A percentile compares a stretch with the other conserved stretches of the same genome.
Evolutionary conservation across 352 stramenopile species (phyloP).

Genomic region (Globisporangium echinulatum): DNA sequence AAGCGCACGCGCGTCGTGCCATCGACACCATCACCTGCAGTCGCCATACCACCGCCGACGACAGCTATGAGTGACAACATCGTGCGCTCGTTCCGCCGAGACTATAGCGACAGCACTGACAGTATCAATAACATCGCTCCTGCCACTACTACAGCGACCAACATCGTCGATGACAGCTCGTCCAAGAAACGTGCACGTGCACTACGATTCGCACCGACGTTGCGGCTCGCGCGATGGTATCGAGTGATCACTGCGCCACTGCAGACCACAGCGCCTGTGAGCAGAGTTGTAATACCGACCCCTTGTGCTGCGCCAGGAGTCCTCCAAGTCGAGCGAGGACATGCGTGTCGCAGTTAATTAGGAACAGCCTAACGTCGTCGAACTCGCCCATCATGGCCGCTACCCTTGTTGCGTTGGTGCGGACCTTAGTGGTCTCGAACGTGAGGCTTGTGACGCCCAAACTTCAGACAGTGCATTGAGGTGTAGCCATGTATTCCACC

Average conservation of each 20-base stretch:
- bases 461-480: no score
- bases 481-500: no score
- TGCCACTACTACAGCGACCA: background rate
- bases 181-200: constrained; percentile 1
- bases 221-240: background rate
- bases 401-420: no score
- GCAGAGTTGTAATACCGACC: background rate
- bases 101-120: background rate
- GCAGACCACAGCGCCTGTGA: no score
- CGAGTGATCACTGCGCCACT: background rate
- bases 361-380: background rate
- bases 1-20: background rate
- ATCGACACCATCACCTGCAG: background rate
- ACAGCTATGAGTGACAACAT: background rate
- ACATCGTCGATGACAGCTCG: background rate
- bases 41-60: background rate
- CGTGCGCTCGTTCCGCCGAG: background rate
- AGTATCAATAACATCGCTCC: background rate
- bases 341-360: constrained; percentile 1
- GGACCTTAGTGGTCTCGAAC: no score
- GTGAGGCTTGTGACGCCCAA: no score
- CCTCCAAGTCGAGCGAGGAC: constrained; percentile 2
- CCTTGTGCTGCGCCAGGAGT: constrained; percentile 2
- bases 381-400: background rate
- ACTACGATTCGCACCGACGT: background rate